Conservation (phyloP, 2,329 filamentous ascomycete species). For the Aspergillus vadensis region DNA sequence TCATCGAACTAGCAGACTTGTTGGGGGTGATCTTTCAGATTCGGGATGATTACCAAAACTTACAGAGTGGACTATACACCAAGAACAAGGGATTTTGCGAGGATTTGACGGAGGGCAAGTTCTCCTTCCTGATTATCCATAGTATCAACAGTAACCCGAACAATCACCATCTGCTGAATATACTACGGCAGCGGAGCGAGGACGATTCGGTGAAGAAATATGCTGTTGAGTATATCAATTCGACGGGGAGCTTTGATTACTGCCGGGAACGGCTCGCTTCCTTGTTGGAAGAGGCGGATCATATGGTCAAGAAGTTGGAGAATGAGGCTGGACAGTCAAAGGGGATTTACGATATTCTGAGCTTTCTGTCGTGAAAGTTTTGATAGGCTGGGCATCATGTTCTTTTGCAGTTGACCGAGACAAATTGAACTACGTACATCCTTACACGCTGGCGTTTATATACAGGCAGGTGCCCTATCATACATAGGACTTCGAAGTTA, state of each 20-base stretch:
- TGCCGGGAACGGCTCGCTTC: not conserved
- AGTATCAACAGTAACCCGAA: constrained; percentile 66
- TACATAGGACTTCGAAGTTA: too few relatives aligned
- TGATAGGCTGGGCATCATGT: too few relatives aligned
- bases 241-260: constrained; percentile 83
- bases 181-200: constrained; percentile 79
- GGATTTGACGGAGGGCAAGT: constrained; percentile 93
- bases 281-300: not conserved
- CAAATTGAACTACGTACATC: too few relatives aligned
- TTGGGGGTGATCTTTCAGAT: constrained; percentile 44
- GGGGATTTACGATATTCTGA: not conserved
- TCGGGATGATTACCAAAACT: constrained; percentile 77
- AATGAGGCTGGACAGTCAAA: not conserved
- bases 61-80: constrained; percentile 64
- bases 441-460: too few relatives aligned
- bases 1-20: constrained; percentile 63
- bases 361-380: not conserved
- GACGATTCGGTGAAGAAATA: constrained; percentile 85
- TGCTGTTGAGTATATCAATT: constrained; percentile 82
- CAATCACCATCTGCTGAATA: constrained; percentile 74
- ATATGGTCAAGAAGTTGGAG: not conserved
- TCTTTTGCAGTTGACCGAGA: too few relatives aligned
- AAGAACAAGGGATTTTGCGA: constrained; percentile 89
- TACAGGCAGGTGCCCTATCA: too few relatives aligned
- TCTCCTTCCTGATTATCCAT: constrained; percentile 91